phyloP scores from a whole-genome alignment of 2,329 filamentous ascomycete genomes.

The Ceratocystis destructans region DNA sequence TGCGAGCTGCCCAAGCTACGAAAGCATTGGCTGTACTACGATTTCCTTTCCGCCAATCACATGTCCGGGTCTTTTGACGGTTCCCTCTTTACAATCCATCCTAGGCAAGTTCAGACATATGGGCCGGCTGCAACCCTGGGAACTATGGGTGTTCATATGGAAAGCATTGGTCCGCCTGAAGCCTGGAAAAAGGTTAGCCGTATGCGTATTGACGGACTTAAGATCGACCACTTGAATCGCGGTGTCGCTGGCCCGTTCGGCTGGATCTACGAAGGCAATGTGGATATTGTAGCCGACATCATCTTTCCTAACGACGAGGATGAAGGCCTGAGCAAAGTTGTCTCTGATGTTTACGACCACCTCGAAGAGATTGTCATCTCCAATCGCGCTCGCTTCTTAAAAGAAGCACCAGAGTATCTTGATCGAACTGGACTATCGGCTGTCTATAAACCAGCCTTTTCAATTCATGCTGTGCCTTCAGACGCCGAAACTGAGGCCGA shows the following conservation, averaged over 20 bases:
- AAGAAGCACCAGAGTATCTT: conserved; percentile 18
- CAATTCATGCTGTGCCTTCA: conserved; percentile 8
- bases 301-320: conserved; percentile 84
- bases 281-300: conserved; percentile 90
- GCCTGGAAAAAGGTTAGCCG: conserved; percentile 94
- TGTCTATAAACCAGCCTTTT: conserved; percentile 18
- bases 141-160: conserved; percentile 16
- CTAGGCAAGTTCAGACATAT: conserved; percentile 60
- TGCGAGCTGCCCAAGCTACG: conserved; percentile 85
- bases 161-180: conserved; percentile 47
- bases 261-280: conserved; percentile 95
- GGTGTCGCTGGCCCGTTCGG: conserved; percentile 88
- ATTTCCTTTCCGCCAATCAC: conserved; percentile 86
- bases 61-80: conserved; percentile 94
- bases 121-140: conserved; percentile 15
- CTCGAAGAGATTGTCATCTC: conserved; percentile 83
- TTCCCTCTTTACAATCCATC: conserved; percentile 93
- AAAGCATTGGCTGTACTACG: conserved; percentile 96
- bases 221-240: conserved; percentile 89
- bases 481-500: conserved; percentile 4
- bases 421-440: conserved; percentile 18
- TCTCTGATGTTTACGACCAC: conserved; percentile 94
- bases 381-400: conserved; percentile 35
- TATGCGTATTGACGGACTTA: conserved; percentile 81
- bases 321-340: conserved; percentile 80